Evolutionary conservation across 2,329 filamentous ascomycete species (phyloP).

Genomic region (Aureobasidium melanogenum): DNA sequence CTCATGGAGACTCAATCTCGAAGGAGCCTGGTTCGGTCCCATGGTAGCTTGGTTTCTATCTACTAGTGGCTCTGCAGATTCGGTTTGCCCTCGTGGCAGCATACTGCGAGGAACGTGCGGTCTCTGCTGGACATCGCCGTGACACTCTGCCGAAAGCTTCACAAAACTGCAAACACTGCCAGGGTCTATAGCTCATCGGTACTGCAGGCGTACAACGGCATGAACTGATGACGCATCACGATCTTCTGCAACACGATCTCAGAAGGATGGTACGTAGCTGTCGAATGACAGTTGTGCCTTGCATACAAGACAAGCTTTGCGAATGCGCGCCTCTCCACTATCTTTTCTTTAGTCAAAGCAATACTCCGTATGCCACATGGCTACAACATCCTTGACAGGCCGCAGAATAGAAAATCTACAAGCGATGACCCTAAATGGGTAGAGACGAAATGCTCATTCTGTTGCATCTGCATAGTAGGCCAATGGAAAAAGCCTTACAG

Average conservation of each 20-base stretch:
- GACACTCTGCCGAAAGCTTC: background rate
- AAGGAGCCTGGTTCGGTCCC: background rate
- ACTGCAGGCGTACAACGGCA: background rate
- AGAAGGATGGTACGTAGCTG: background rate
- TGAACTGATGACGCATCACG: background rate
- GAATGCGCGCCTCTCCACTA: background rate
- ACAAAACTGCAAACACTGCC: background rate
- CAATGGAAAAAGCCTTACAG: background rate
- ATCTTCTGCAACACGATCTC: slow-evolving; percentile 23
- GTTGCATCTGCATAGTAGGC: background rate
- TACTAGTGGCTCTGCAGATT: background rate
- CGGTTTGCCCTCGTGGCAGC: background rate
- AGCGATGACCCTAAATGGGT: background rate
- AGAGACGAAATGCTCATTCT: background rate
- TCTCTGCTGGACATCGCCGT: too few species aligned
- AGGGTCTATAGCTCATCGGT: background rate
- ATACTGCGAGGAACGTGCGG: background rate
- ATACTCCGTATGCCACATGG: background rate
- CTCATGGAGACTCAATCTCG: background rate
- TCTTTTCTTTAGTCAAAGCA: background rate
- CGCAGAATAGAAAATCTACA: background rate
- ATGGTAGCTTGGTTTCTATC: background rate
- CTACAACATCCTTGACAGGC: background rate
- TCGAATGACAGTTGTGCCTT: background rate
- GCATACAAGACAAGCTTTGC: background rate